These are phyloP conservation scores for Arthrobotrys iridis DNA, from an alignment of 2,329 filamentous ascomycete genomes.

Conservation along the genomic window DNA sequence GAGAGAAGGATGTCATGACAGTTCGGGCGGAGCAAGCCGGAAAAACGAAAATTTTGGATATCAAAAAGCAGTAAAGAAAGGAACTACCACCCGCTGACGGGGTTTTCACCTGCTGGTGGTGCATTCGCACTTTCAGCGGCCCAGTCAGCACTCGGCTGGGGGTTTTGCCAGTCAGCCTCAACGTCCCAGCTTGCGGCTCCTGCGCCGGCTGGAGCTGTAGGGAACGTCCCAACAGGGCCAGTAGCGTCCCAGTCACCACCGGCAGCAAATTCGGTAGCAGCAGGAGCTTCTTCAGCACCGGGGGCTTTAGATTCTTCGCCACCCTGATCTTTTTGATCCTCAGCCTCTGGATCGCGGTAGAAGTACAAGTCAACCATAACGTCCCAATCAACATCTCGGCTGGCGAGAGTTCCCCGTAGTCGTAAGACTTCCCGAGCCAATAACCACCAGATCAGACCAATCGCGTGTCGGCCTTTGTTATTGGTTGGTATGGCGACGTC, in stretches of 20 bases:
- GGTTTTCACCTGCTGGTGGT: slow-evolving; percentile 60
- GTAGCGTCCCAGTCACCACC: slow-evolving; percentile 88
- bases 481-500: slow-evolving; percentile 99
- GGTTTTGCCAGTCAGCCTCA: slow-evolving; percentile 73
- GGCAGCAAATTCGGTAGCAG: slow-evolving; percentile 66
- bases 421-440: slow-evolving; percentile 99
- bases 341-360: slow-evolving; percentile 99
- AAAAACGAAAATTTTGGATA: background rate
- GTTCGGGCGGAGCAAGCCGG: background rate
- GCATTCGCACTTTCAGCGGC: slow-evolving; percentile 64
- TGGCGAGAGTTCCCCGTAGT: slow-evolving; percentile 94
- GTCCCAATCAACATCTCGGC: slow-evolving; percentile 97
- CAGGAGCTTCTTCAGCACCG: slow-evolving; percentile 83
- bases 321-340: slow-evolving; percentile 94
- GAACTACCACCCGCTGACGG: slow-evolving; percentile 51
- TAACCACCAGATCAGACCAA: slow-evolving; percentile 99
- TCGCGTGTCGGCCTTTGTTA: slow-evolving; percentile 99
- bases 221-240: slow-evolving; percentile 72
- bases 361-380: slow-evolving; percentile 99
- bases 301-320: slow-evolving; percentile 88
- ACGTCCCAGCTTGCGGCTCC: slow-evolving; percentile 72
- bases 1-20: background rate
- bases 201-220: slow-evolving; percentile 68
- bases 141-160: slow-evolving; percentile 66
- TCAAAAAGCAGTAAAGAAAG: background rate